Percentiles rank a stretch among this genome's conserved stretches.
Evolutionary conservation across 177 flowering plant species (phyloP).

Genomic region (Vitis hybrid): DNA sequence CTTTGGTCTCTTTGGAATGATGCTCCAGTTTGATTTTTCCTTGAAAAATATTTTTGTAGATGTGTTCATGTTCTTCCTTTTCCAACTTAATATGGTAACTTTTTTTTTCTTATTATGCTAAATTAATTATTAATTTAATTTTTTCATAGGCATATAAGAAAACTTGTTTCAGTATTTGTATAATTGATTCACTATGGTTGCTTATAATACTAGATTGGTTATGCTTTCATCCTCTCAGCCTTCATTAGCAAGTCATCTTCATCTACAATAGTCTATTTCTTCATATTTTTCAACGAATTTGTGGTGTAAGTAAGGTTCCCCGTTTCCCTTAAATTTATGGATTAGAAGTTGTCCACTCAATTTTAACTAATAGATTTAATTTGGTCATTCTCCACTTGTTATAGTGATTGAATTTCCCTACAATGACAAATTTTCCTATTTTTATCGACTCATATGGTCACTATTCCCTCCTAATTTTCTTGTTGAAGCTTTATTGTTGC

Average conservation of each 20-base stretch:
- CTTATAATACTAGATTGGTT: conserved; percentile 41
- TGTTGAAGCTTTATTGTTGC: too few species aligned
- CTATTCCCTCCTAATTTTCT: too few species aligned
- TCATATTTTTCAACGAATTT: conserved; percentile 66
- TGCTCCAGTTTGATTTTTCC: not conserved
- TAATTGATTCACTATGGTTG: not conserved
- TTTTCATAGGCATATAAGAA: too few species aligned
- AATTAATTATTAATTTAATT: conserved; percentile 70
- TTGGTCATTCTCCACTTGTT: too few species aligned
- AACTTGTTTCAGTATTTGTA: not conserved
- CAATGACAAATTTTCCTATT: not conserved
- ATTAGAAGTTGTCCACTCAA: conserved; percentile 40
- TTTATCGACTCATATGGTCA: too few species aligned
- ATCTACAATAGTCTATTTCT: conserved; percentile 80
- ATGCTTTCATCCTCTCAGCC: conserved; percentile 81
- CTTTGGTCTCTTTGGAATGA: not conserved
- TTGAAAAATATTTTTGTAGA: too few species aligned
- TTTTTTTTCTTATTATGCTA: conserved; percentile 27
- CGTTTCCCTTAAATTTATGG: too few species aligned
- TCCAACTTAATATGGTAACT: not conserved
- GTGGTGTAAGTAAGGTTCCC: conserved; percentile 58
- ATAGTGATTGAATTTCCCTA: too few species aligned
- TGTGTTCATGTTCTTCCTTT: not conserved
- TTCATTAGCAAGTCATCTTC: conserved; percentile 84
- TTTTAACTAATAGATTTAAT: conserved; percentile 55